Evolutionary conservation across 129 eudicot species (phyloP), one percentile per base, ranked within the genome.

Genomic region (Flaveria ramosissima): DNA sequence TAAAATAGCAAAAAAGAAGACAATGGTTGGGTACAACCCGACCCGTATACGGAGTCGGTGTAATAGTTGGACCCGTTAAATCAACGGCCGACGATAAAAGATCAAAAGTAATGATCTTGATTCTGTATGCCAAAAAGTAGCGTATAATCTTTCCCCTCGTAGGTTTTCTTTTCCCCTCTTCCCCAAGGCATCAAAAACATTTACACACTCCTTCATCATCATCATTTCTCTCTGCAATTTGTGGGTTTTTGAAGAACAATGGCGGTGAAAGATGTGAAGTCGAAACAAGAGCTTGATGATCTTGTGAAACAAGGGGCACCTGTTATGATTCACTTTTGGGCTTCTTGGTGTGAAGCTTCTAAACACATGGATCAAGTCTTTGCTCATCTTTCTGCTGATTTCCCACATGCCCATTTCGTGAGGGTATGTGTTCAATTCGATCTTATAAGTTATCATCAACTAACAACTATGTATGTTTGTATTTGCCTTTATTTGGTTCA

Each of bases 331-430:
- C 97, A 95, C 90, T 92, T 95, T 80, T 95, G 99, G 99, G 99
- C 99, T 21, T 82, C 90, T 14, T 95, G 99, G 99, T 95, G 99
- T 70, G 99, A 95, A 45, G 95, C 99, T 50, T 95, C 97, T 24
- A 95, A 91, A 77, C 99, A 91, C 51, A 91, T 95, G 99, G 99
- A 95, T 87, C 91, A 89, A 91, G 97, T 95, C 32, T 95, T 95
- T 73, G 80, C 88, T 65, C 99, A 91, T 72, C 97, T 95, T 69
- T 85, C 99, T 47, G 86, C 86, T 69, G 99, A 95, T 89, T 95
- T 91, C 80, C 97, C 99, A 3, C 88, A 80, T 76, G 92, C 94
- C 68, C 87, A 76, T 60, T 95, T 95, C 82, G 71, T 95, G 17
- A 87, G 96, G 86, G 99, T 94, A 84, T 73, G 16, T 21, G 3